Evolutionary conservation across 331 rosid genomes (phyloP), one percentile per base, ranked within the genome.

Genomic region (Quercus phellos): DNA sequence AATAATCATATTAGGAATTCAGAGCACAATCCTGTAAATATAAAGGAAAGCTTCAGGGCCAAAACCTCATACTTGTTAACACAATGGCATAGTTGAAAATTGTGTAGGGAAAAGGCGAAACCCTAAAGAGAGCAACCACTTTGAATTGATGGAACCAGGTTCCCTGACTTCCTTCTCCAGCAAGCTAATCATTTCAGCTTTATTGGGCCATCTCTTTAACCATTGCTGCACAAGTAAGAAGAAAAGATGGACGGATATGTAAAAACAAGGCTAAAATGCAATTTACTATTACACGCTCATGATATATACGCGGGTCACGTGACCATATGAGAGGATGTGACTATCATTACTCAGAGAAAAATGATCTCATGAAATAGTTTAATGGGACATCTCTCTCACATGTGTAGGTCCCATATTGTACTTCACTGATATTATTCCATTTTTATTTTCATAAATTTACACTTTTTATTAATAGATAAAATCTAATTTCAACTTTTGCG

Each of bases 11-110:
- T 30, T 35, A 0, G 46, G 72, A 70, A 56, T 19, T 21, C 51
- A 43, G 59, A 68, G 66, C 70, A 82, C 86, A 5, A 34, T 91
- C 99, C 99, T 91, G 79, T 95, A 95, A 56, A 95, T 93, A 85
- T 93, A 95, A 79, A 95, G 76, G 90, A 91, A 95, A 51, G 99
- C 94, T 86, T 95, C 99, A 55, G 99, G 99, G 99, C 98, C 97
- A 85, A 84, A 95, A 93, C 75, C 64, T 87, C 99, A 95, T 91
- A 77, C 88, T 89, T 84, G 98, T 95, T 63, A 95, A 97, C 13
- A 89, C 99, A 50, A 89, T 77, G 38, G 98, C 98, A 71, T 95
- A 95, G 77, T 95, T 95, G 87, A 95, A 95, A 77, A 95, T 95
- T 79, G 97, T 93, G 82, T 95, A 95, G 0, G 99, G 98, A 88